These are phyloP conservation scores for Penicillium soppii DNA, from an alignment of 495 filamentous ascomycete species.

Conservation along the genomic window DNA sequence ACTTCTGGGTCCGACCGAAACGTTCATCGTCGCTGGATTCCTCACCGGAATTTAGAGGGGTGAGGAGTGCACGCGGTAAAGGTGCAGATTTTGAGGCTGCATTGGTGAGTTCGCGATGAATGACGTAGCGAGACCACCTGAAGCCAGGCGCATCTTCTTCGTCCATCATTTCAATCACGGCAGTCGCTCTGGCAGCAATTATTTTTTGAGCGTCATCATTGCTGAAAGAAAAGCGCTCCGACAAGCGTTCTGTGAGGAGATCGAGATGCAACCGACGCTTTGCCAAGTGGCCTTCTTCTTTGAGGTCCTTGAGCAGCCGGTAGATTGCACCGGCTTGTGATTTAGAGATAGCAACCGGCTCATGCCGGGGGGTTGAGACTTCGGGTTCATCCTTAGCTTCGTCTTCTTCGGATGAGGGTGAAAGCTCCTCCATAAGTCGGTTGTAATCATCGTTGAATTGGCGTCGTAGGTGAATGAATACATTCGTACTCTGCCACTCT, in stretches of 20 bases:
- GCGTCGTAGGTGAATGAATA: conserved; percentile 51
- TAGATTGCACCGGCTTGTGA: conserved; percentile 40
- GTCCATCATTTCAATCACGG: conserved; percentile 37
- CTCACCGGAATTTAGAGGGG: conserved; percentile 33
- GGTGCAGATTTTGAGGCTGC: conserved; percentile 21
- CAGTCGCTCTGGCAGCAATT: conserved; percentile 31
- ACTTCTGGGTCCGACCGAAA: conserved; percentile 43
- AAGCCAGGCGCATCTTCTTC: conserved; percentile 36
- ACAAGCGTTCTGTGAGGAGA: conserved; percentile 24
- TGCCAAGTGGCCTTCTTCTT: conserved; percentile 42
- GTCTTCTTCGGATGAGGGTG: conserved; percentile 25
- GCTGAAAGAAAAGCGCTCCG: conserved; percentile 20
- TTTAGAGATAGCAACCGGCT: conserved; percentile 30
- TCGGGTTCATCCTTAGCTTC: conserved; percentile 22
- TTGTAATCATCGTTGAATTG: conserved; percentile 50
- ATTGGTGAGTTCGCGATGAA: conserved; percentile 44
- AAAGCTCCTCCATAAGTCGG: conserved; percentile 30
- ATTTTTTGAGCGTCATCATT: conserved; percentile 39
- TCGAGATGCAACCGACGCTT: conserved; percentile 46
- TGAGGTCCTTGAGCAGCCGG: conserved; percentile 35
- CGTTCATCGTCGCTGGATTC: conserved; percentile 43
- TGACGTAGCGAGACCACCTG: conserved; percentile 45
- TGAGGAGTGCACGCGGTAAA: conserved; percentile 31
- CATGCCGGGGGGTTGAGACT: conserved; percentile 25
- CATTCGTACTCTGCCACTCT: conserved; percentile 53